Evolutionary conservation across 2,329 filamentous ascomycete species (phyloP).

Genomic region (Fusarium albidum): DNA sequence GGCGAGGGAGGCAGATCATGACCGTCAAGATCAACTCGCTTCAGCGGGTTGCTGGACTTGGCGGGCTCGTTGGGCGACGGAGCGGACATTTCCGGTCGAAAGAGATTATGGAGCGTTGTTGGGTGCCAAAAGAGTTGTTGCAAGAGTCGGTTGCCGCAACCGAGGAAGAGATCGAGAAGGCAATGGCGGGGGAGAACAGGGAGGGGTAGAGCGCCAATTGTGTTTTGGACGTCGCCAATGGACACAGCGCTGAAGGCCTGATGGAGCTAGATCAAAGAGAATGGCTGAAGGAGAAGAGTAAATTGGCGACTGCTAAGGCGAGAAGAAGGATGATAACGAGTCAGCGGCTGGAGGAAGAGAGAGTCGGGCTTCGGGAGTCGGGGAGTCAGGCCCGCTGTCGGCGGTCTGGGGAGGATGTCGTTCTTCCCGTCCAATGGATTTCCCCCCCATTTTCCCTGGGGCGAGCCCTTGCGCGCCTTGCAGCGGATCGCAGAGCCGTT

Average conservation of each 20-base stretch:
- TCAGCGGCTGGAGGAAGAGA: slow-evolving; percentile 20
- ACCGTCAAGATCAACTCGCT: slow-evolving; percentile 79
- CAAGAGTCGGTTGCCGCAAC: background rate
- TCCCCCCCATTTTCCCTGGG: slow-evolving; percentile 13
- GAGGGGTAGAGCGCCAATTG: slow-evolving; percentile 1
- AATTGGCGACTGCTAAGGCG: slow-evolving; percentile 10
- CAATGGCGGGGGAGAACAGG: slow-evolving; percentile 12
- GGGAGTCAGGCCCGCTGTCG: slow-evolving; percentile 41
- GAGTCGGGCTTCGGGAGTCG: slow-evolving; percentile 36
- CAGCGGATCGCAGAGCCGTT: slow-evolving; percentile 20
- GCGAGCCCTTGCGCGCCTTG: slow-evolving; percentile 23
- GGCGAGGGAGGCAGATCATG: slow-evolving; percentile 90
- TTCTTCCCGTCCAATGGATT: too few species aligned
- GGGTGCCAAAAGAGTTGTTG: background rate
- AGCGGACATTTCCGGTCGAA: slow-evolving; percentile 30
- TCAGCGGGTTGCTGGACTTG: slow-evolving; percentile 52
- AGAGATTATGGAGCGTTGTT: background rate
- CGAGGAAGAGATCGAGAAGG: background rate
- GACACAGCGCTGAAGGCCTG: background rate
- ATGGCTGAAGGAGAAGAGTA: slow-evolving; percentile 12
- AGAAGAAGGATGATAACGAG: slow-evolving; percentile 18
- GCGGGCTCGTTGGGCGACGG: slow-evolving; percentile 39
- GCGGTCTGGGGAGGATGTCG: slow-evolving; percentile 32
- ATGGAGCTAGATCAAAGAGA: slow-evolving; percentile 2
- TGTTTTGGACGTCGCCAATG: background rate